phyloP scores from a whole-genome alignment of 768 basidiomycete genomes.

The Psilocybe cyanescens region DNA sequence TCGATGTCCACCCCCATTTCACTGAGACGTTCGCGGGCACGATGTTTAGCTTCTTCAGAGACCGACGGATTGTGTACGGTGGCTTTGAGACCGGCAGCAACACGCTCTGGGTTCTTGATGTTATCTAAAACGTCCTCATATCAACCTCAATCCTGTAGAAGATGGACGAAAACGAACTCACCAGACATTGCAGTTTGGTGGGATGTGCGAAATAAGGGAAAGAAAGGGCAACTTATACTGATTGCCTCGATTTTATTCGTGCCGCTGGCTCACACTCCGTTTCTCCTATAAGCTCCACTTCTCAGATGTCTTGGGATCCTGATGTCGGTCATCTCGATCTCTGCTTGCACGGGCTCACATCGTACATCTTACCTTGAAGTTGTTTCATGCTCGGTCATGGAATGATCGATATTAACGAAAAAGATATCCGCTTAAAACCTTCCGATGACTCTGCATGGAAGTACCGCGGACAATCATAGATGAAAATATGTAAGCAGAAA shows the following conservation, averaged over 20 bases:
- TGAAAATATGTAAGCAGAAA: too few species aligned
- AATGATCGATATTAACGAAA: too few species aligned
- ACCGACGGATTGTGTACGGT: slow-evolving; percentile 59
- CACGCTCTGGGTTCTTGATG: slow-evolving; percentile 28
- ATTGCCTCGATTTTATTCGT: too few species aligned
- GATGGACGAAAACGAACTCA: not conserved
- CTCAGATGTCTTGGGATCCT: not conserved
- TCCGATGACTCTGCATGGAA: too few species aligned
- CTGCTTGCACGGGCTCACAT: not conserved
- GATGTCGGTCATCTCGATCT: not conserved
- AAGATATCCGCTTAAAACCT: too few species aligned
- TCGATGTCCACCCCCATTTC: slow-evolving; percentile 9
- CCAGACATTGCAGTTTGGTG: not conserved
- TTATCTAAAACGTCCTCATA: not conserved
- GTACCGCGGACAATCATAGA: too few species aligned
- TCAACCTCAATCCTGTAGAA: not conserved
- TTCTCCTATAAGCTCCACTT: not conserved
- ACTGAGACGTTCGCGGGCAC: slow-evolving; percentile 43
- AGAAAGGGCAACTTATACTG: too few species aligned
- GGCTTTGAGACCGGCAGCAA: slow-evolving; percentile 59
- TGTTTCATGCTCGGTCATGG: too few species aligned
- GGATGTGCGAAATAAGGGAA: too few species aligned
- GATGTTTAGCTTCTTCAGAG: slow-evolving; percentile 51
- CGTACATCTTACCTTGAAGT: too few species aligned
- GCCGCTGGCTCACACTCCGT: too few species aligned